These are phyloP conservation scores for Fusarium bactridioides DNA, from an alignment of 2,329 filamentous ascomycete genomes.

Conservation along the genomic window DNA sequence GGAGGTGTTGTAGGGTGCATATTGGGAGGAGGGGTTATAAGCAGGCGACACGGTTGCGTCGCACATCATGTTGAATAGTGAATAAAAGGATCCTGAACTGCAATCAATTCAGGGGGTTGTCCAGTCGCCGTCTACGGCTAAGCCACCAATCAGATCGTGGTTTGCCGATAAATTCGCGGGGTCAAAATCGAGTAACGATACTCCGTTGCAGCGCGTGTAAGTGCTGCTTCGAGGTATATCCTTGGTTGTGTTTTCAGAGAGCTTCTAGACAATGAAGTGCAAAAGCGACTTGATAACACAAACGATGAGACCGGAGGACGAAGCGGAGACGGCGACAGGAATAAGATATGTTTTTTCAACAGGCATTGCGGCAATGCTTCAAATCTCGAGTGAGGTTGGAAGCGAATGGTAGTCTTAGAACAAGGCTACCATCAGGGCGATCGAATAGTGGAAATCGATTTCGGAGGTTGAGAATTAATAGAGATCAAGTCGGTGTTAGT, in stretches of 20 bases:
- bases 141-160: constrained; percentile 58
- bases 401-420: constrained; percentile 43
- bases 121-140: constrained; percentile 64
- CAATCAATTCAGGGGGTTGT: constrained; percentile 49
- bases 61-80: constrained; percentile 65
- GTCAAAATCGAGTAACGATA: constrained; percentile 49
- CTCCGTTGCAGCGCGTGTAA: constrained; percentile 53
- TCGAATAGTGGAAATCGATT: constrained; percentile 17
- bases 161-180: constrained; percentile 46
- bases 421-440: constrained; percentile 47
- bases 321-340: constrained; percentile 71
- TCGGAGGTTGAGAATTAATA: constrained; percentile 21
- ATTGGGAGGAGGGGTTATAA: constrained; percentile 54
- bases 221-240: constrained; percentile 51
- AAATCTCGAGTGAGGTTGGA: constrained; percentile 37
- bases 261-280: constrained; percentile 54
- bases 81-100: constrained; percentile 41
- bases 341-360: constrained; percentile 58
- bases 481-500: constrained; percentile 30
- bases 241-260: constrained; percentile 50
- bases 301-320: constrained; percentile 67
- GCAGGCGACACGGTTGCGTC: constrained; percentile 62
- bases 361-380: constrained; percentile 62
- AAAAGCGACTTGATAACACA: constrained; percentile 58
- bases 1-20: constrained; percentile 72